Base-by-base conservation (phyloP, 202 grass and related monocot genomes). In the Alloteropsis angusta region DNA sequence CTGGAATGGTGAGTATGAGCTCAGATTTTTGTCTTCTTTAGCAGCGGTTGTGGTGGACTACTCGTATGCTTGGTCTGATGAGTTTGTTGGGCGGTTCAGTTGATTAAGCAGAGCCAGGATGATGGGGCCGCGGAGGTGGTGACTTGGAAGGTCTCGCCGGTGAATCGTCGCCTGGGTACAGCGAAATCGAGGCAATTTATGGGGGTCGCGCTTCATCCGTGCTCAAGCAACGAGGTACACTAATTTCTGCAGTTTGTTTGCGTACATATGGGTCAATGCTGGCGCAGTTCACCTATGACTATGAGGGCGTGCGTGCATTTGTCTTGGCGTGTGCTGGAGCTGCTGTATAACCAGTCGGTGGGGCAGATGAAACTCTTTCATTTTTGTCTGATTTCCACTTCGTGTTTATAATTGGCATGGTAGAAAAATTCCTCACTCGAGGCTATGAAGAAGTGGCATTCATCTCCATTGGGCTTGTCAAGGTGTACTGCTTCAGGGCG, bases 71-170 rank as follows among this genome's bases (percentile, higher is more conserved):
- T 67, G 18, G 4, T 7, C 7, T 30, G 8, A 13, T 74, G 45
- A 48, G 77, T 83, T 78, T 5, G 46, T 61, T 64, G 35, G 17
- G 77, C 44, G 63, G 42, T 78, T 73, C 85, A 97, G 94, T 62
- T 97, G 82, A 94, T 97, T 76, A 90, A 90, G 47, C 89, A 94
- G 84, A 97, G 94, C 74, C 94, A 97, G 79, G 94, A 97, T 58
- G 91, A 97, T 63, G 87, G 91, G 39, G 91, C 80, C 28, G 82
- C 80, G 22, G 91, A 90, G 57, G 85, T 74, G 52, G 75, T 97
- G 22, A 97, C 91, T 18, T 97, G 94, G 89, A 94, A 92, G 80
- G 84, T 97, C 54, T 97, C 94, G 13, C 94, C 91, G 16, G 94
- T 97, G 39, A 97, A 94, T 35, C 74, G 88, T 73, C 89, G 94